A percentile compares a stretch with the other conserved stretches of the same genome.
These are phyloP conservation scores for Candida sp. DNA, from an alignment of 1,139 yeast genomes.

Conservation along the genomic window DNA sequence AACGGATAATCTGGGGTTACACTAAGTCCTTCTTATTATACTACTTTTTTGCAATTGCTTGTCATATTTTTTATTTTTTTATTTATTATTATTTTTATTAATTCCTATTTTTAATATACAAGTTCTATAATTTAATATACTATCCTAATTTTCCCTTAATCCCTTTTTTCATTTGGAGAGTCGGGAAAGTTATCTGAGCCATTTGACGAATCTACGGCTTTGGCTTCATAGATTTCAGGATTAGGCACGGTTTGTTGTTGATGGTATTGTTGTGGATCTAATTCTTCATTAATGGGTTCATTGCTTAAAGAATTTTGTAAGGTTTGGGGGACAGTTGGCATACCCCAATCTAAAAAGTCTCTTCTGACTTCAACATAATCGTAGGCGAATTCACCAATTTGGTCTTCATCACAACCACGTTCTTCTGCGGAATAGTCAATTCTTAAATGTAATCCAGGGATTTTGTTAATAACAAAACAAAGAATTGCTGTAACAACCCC, in stretches of 20 bases:
- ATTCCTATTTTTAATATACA: not conserved
- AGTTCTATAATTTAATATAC: not conserved
- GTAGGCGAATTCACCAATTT: slow-evolving; percentile 97
- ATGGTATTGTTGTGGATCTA: not conserved
- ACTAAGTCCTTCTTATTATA: not conserved
- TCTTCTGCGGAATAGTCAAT: slow-evolving; percentile 85
- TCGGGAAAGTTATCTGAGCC: not conserved
- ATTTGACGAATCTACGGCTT: not conserved
- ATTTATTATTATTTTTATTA: not conserved
- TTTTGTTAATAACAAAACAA: slow-evolving; percentile 68
- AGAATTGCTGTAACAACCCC: slow-evolving; percentile 74
- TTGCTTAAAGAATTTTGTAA: slow-evolving; percentile 2
- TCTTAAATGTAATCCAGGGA: slow-evolving; percentile 82
- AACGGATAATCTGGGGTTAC: not conserved
- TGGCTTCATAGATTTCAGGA: not conserved
- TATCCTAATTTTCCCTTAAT: not conserved
- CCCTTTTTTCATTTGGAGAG: not conserved
- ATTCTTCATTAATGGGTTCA: slow-evolving; percentile 1
- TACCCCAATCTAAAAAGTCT: slow-evolving; percentile 73
- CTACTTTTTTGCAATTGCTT: not conserved
- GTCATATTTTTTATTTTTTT: too few species aligned
- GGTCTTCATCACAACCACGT: slow-evolving; percentile 92
- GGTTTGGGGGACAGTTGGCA: slow-evolving; percentile 1
- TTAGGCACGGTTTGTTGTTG: not conserved
- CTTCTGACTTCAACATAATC: slow-evolving; percentile 97